Conservation (phyloP, 495 filamentous ascomycete genomes). For the Penicillium chermesinum region DNA sequence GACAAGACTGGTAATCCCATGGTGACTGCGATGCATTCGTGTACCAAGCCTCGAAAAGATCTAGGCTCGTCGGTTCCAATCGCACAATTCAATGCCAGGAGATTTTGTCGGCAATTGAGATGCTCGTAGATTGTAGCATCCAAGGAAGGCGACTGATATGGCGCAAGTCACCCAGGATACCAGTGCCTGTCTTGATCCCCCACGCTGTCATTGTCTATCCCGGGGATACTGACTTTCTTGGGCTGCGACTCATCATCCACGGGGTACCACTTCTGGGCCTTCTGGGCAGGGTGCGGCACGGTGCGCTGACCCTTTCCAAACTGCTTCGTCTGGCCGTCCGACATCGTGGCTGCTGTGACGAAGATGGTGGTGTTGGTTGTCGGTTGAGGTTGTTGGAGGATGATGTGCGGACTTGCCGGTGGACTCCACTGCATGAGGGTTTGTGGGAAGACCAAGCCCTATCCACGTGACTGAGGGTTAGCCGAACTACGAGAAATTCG, state of each 20-base stretch:
- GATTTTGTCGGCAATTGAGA: background rate
- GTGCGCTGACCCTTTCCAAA: constrained; percentile 95
- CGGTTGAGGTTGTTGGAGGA: constrained; percentile 45
- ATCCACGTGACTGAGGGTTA: constrained; percentile 23
- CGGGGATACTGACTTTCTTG: constrained; percentile 73
- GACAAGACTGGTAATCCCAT: background rate
- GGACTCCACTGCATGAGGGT: constrained; percentile 24
- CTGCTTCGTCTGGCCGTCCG: constrained; percentile 77
- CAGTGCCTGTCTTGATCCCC: constrained; percentile 5
- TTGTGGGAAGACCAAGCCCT: constrained; percentile 28
- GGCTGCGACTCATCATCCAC: constrained; percentile 85
- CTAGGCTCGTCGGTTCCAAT: constrained; percentile 1
- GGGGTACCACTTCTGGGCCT: constrained; percentile 99
- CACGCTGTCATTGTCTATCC: constrained; percentile 13
- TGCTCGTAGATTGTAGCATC: constrained; percentile 15
- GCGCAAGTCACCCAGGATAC: background rate
- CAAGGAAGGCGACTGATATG: constrained; percentile 14
- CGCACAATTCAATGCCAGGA: constrained; percentile 9
- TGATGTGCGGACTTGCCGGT: constrained; percentile 31
- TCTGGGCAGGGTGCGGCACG: constrained; percentile 75
- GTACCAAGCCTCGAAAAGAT: background rate
- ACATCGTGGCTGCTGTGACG: constrained; percentile 57
- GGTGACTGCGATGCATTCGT: background rate
- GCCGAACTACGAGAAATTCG: constrained; percentile 10
- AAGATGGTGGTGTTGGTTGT: constrained; percentile 45